Conservation (phyloP, 495 filamentous ascomycete genomes). For the Lasiosphaeria ovina region DNA sequence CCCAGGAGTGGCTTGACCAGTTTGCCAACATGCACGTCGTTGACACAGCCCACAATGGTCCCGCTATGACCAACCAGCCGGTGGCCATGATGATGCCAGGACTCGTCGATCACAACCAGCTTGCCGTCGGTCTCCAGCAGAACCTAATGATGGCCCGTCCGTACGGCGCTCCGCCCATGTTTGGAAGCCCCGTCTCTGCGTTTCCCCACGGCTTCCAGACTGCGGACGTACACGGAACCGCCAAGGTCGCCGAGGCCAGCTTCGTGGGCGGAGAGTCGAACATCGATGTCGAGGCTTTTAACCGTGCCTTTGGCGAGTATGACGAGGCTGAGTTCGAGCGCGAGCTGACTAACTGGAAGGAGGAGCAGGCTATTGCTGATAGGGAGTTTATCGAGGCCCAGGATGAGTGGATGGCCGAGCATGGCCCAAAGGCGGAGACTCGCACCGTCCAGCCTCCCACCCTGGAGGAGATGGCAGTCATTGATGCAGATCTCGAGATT, state of each 20-base stretch:
- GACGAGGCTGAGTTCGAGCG: constrained; percentile 19
- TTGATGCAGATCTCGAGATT: constrained; percentile 17
- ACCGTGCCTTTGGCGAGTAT: constrained; percentile 28
- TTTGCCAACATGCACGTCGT: constrained; percentile 27
- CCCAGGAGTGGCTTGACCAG: constrained; percentile 28
- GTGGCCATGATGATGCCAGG: background rate
- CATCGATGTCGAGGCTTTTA: constrained; percentile 31
- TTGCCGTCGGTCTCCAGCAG: no score
- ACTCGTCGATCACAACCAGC: background rate
- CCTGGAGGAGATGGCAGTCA: constrained; percentile 21
- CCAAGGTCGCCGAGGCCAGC: constrained; percentile 3
- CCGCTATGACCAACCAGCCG: constrained; percentile 7
- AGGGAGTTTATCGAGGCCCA: constrained; percentile 23
- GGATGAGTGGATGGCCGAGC: constrained; percentile 32
- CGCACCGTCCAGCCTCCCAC: constrained; percentile 8
- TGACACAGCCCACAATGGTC: constrained; percentile 6
- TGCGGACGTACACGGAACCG: constrained; percentile 7
- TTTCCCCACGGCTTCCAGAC: background rate
- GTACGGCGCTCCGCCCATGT: background rate
- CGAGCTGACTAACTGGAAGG: constrained; percentile 24
- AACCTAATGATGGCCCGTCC: background rate
- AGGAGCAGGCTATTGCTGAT: constrained; percentile 14
- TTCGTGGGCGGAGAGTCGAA: constrained; percentile 3
- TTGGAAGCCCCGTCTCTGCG: no score
- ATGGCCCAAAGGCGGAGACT: constrained; percentile 24